Base-by-base conservation (phyloP, 345 rosid species). In the Eucalyptus microcorys region DNA sequence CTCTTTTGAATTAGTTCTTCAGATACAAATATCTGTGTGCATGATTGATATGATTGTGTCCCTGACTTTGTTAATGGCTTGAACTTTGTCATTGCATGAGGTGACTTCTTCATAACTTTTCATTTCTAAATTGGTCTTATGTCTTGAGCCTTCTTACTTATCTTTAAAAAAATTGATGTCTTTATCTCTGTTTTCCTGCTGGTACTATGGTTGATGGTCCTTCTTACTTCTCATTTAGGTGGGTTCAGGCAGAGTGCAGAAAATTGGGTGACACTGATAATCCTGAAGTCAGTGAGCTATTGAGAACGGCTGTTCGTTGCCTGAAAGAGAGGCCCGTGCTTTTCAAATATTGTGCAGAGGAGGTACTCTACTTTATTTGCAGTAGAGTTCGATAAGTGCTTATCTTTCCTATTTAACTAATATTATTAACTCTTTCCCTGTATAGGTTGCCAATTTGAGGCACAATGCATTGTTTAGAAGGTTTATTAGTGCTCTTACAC, bases 161-260 rank as follows among this genome's bases (percentile, higher is more conserved):
- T 76, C 27, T 76, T 37, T 76, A 76, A 76, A 76, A 34, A 64
- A 64, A 10, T 37, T 37, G 27, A 37, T 76, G 47, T 21, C 83
- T 76, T 76, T 66, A 55, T 27, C 42, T n/a, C 2, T 55, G 7
- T 30, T 81, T 55, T n/a, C 49, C 34, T 26, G 45, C 85, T 64
- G 10, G 16, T 87, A 87, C 14, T 37, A n/a, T 59, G 26, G 49
- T 32, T 83, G 49, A 59, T 64, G 47, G 80, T 87, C 55, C 34
- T 27, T 87, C 45, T 71, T 86, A 32, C 66, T 90, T 85, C 81
- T 89, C 89, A 90, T 48, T 90, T 87, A 96, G 99, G 97, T 98
- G 99, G 99, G 99, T 98, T 90, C 99, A 98, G 94, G 96, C 97
- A 47, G 98, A 98, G 94, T 98, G 99, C 93, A 94, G 99, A 91